Evolutionary conservation across 2,329 filamentous ascomycete genomes (phyloP).

Genomic region (Pseudogymnoascus sp.): DNA sequence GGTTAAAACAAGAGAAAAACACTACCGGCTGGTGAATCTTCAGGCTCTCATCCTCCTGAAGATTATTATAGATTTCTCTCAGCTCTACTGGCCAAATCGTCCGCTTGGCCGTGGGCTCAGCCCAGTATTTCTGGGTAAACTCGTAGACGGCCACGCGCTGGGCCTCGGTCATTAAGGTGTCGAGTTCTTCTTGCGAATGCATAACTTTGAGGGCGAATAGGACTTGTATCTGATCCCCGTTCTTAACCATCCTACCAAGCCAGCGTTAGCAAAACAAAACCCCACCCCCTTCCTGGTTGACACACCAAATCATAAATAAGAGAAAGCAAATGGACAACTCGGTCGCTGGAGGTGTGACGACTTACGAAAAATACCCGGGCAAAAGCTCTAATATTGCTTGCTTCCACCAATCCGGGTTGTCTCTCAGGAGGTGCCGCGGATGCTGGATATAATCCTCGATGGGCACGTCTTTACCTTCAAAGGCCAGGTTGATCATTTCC

Average conservation of each 20-base stretch:
- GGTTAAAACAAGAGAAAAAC: neutral
- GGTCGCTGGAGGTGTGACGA: neutral
- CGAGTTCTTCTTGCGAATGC: neutral
- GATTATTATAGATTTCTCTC: neutral
- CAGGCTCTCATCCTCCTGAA: neutral
- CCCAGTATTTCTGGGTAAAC: neutral
- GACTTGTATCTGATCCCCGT: neutral
- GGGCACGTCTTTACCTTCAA: neutral
- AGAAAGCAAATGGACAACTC: too few relatives aligned
- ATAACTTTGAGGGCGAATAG: neutral
- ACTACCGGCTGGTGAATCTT: neutral
- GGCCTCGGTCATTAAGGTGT: neutral
- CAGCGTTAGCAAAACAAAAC: too few relatives aligned
- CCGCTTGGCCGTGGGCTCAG: neutral
- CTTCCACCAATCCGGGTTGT: neutral
- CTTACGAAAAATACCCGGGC: neutral
- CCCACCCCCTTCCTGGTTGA: too few relatives aligned
- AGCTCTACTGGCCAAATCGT: neutral
- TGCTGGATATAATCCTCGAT: neutral
- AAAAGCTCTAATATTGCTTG: neutral
- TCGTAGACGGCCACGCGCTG: neutral
- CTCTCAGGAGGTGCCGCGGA: neutral
- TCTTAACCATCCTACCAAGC: too few relatives aligned
- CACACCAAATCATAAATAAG: too few relatives aligned
- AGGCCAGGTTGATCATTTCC: neutral